These are phyloP conservation scores for Neonectria magnoliae DNA, from an alignment of 2,329 filamentous ascomycete genomes.

Conservation along the genomic window DNA sequence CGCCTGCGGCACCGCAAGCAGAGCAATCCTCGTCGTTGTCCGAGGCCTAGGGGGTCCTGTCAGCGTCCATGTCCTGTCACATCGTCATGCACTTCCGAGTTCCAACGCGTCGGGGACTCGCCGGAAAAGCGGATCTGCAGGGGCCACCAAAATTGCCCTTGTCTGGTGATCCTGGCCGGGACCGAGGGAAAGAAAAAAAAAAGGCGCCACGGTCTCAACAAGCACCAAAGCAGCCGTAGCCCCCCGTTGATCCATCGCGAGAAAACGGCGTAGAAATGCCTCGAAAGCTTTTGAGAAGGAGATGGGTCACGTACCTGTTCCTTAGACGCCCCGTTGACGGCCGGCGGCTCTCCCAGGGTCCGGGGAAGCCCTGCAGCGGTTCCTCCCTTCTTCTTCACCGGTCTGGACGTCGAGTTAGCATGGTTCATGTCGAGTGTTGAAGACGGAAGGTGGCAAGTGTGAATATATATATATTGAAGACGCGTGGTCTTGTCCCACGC, in stretches of 20 bases:
- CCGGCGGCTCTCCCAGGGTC: conserved; percentile 70
- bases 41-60: conserved; percentile 46
- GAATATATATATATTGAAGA: background rate
- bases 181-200: conserved; percentile 13
- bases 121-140: conserved; percentile 43
- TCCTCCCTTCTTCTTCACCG: conserved; percentile 76
- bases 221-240: conserved; percentile 16
- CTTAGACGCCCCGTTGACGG: conserved; percentile 63
- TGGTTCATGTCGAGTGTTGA: background rate
- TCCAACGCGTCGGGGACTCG: conserved; percentile 34
- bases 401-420: conserved; percentile 59
- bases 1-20: conserved; percentile 83
- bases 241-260: conserved; percentile 14
- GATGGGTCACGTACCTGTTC: conserved; percentile 59
- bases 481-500: conserved; percentile 9
- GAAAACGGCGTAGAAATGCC: background rate
- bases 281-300: background rate
- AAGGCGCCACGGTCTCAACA: conserved; percentile 31
- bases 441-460: background rate
- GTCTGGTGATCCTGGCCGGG: conserved; percentile 32
- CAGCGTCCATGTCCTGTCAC: conserved; percentile 44
- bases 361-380: conserved; percentile 75
- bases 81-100: conserved; percentile 31
- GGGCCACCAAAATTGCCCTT: conserved; percentile 39
- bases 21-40: conserved; percentile 94